Conservation (phyloP, 441 rosid species). For the Populus hybrid region DNA sequence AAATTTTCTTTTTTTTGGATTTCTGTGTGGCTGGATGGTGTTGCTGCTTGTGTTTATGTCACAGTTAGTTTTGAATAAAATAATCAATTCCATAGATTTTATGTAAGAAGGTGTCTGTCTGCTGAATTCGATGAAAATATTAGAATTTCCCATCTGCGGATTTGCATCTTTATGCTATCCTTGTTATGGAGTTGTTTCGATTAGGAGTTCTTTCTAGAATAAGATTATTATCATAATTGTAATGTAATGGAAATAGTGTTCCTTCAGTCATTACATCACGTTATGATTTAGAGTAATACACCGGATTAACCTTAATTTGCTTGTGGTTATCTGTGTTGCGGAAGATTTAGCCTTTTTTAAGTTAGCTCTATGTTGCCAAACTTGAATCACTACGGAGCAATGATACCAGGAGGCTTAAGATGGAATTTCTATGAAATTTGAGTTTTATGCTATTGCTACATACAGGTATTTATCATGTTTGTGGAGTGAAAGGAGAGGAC, state of each 20-base stretch:
- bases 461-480: background rate
- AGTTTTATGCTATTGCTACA: background rate
- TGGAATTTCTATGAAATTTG: background rate
- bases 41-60: background rate
- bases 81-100: background rate
- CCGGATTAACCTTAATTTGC: background rate
- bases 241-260: background rate
- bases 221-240: too few relatives aligned
- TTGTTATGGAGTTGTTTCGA: background rate
- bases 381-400: background rate
- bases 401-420: background rate
- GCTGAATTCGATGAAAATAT: background rate
- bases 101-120: background rate
- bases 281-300: background rate
- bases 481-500: background rate
- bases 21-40: background rate
- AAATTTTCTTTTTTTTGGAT: slow-evolving; percentile 13
- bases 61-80: background rate
- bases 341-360: background rate
- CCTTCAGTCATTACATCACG: background rate
- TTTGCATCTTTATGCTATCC: background rate
- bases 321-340: background rate
- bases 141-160: background rate
- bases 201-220: background rate
- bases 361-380: background rate